Conservation (phyloP, 2,329 filamentous ascomycete genomes). For the Aspergillus pseudotamarii region DNA sequence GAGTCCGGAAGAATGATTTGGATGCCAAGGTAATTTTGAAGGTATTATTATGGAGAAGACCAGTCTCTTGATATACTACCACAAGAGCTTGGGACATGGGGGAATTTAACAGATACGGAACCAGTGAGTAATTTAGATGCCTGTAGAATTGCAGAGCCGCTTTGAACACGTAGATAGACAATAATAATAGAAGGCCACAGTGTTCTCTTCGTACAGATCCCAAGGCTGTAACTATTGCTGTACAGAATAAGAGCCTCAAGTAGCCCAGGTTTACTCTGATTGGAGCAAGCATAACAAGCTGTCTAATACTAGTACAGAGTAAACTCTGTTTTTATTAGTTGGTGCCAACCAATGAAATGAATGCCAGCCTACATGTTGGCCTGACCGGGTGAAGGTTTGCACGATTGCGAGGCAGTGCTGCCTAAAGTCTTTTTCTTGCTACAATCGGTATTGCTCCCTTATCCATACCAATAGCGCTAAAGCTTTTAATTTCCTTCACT, state of each 20-base stretch:
- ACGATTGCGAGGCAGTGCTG: not conserved
- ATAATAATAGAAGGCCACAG: not conserved
- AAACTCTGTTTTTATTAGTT: too few species aligned
- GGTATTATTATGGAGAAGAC: not conserved
- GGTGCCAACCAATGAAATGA: too few species aligned
- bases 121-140: not conserved
- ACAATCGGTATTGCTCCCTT: too few species aligned
- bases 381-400: not conserved
- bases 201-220: not conserved
- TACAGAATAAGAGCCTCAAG: not conserved
- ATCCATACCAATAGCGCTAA: too few species aligned
- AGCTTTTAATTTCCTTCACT: too few species aligned
- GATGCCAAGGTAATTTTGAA: fast-evolving
- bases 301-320: too few species aligned
- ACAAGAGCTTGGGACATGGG: too few species aligned
- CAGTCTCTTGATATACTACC: not conserved
- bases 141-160: not conserved
- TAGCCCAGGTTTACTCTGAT: not conserved
- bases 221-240: not conserved
- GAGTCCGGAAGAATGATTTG: not conserved
- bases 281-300: not conserved
- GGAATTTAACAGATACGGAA: not conserved
- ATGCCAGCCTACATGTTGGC: too few species aligned
- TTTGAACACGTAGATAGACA: not conserved
- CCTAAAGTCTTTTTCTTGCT: not conserved